Conservation (phyloP, 495 filamentous ascomycete genomes). For the Parmelia sp. region DNA sequence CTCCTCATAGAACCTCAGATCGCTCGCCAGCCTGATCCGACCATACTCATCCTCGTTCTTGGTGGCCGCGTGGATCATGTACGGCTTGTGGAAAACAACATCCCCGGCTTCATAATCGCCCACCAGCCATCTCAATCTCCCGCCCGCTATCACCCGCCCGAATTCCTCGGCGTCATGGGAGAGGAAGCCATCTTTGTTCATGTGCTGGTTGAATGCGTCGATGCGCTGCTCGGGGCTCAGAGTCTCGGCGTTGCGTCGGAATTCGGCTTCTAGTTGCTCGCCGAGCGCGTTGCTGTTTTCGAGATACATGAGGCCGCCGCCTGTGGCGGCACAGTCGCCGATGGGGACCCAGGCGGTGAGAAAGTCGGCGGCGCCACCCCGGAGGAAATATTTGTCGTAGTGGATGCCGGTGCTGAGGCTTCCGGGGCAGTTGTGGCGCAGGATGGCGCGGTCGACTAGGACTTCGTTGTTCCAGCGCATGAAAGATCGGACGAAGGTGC, state of each 20-base stretch:
- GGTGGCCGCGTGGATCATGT: slow-evolving; percentile 44
- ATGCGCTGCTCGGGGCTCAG: slow-evolving; percentile 47
- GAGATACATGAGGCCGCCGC: slow-evolving; percentile 58
- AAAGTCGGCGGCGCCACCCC: slow-evolving; percentile 49
- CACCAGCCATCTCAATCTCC: slow-evolving; percentile 34
- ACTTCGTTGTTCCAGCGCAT: slow-evolving; percentile 51
- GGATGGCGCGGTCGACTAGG: slow-evolving; percentile 41
- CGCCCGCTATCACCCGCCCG: slow-evolving; percentile 7
- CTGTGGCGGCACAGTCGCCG: slow-evolving; percentile 50
- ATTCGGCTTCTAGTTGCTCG: slow-evolving; percentile 45
- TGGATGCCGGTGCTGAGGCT: slow-evolving; percentile 56
- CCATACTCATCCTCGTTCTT: slow-evolving; percentile 43
- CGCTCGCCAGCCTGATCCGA: slow-evolving; percentile 44
- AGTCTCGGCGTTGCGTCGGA: slow-evolving; percentile 39
- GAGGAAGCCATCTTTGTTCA: slow-evolving; percentile 47
- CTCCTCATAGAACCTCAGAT: slow-evolving; percentile 38
- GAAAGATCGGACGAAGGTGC: slow-evolving; percentile 46
- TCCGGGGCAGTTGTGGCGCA: slow-evolving; percentile 55
- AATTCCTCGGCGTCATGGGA: slow-evolving; percentile 33
- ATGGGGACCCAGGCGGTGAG: slow-evolving; percentile 62
- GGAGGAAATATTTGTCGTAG: slow-evolving; percentile 62
- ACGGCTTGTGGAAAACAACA: slow-evolving; percentile 50
- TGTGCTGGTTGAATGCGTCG: slow-evolving; percentile 51
- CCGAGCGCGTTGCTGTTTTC: slow-evolving; percentile 44
- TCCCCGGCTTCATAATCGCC: slow-evolving; percentile 47